These are phyloP conservation scores for Adansonia digitata DNA, from an alignment of 345 rosid species.

Conservation along the genomic window DNA sequence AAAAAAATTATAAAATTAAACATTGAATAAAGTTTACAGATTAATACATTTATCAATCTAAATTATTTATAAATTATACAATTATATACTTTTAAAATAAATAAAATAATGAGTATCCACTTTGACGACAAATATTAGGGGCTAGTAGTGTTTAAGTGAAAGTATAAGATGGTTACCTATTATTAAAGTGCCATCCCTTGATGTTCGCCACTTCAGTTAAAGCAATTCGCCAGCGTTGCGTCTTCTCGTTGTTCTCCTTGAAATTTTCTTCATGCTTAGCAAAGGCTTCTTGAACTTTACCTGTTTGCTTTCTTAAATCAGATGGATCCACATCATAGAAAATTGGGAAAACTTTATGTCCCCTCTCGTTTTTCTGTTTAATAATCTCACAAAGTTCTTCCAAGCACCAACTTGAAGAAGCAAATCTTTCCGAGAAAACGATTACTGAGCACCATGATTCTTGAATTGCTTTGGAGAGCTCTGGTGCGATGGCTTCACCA, in stretches of 20 bases:
- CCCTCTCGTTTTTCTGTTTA: constrained; percentile 5
- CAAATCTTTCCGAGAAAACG: background rate
- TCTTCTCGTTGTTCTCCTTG: background rate
- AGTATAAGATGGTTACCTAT: too few species aligned
- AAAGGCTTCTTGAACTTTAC: constrained; percentile 9
- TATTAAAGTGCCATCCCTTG: constrained; percentile 9
- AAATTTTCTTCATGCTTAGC: background rate
- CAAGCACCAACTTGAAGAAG: constrained; percentile 9
- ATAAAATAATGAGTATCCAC: too few species aligned
- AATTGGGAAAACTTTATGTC: constrained; percentile 23
- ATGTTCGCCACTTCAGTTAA: constrained; percentile 9
- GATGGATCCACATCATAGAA: constrained; percentile 20
- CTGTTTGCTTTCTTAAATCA: constrained; percentile 8
- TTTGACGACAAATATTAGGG: too few species aligned
- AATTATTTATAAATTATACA: too few species aligned
- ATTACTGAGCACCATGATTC: constrained; percentile 5
- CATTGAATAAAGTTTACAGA: too few species aligned
- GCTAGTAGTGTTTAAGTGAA: too few species aligned
- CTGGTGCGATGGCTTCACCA: background rate
- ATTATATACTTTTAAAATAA: too few species aligned
- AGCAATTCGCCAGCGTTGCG: constrained; percentile 2
- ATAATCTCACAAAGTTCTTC: background rate
- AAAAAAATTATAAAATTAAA: too few species aligned
- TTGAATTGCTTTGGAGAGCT: constrained; percentile 1
- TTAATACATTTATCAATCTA: too few species aligned